Base-by-base conservation (phyloP, 805 yeast species). In the Ogataea pilisensis region DNA sequence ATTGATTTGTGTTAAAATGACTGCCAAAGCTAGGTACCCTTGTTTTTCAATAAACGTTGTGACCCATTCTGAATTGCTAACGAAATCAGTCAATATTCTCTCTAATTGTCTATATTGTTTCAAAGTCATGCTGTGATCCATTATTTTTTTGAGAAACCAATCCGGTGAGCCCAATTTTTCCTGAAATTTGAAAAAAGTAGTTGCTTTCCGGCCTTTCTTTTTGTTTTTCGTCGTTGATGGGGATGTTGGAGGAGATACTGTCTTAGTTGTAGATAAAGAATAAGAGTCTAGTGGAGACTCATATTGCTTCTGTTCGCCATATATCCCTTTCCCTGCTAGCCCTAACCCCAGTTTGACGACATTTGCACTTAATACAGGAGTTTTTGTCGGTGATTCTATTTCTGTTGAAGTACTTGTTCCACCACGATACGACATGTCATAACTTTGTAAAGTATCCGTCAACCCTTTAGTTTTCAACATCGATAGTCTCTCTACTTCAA, bases 11-110 rank as follows among this genome's bases (percentile, higher is more conserved):
- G 75, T 76, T 33, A 93, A 65, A 28, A 78, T 79, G 13, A 80
- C 76, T 7, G 87, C 78, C 38, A 93, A 70, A 0, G 88, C 85
- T 8, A 82, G 73, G 44, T 84, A 88, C 8, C 98, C 98, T 58
- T 87, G 95, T 33, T 77, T 72, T 38, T 72, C 78, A n/a, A 88
- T 70, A 53, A 93, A 93, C 18, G 69, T 72, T 36, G 76, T 71
- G 0, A 87, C 93, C 97, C 98, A 91, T 34, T 65, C 73, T 12
- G 34, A 33, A 21, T 44, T 48, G 7, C 20, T 34, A 17, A 33
- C 35, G 20, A 12, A 19, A 21, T 45, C 42, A 11, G 34, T 32
- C 22, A 61, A 41, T 6, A 47, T 39, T 21, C 42, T 44, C 29
- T 59, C 64, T 12, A 66, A 44, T 13, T 44, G 31, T 26, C 63